Evolutionary conservation across 345 rosid species (phyloP), one percentile per base, ranked within the genome.

Genomic region (Citrus trifoliata): DNA sequence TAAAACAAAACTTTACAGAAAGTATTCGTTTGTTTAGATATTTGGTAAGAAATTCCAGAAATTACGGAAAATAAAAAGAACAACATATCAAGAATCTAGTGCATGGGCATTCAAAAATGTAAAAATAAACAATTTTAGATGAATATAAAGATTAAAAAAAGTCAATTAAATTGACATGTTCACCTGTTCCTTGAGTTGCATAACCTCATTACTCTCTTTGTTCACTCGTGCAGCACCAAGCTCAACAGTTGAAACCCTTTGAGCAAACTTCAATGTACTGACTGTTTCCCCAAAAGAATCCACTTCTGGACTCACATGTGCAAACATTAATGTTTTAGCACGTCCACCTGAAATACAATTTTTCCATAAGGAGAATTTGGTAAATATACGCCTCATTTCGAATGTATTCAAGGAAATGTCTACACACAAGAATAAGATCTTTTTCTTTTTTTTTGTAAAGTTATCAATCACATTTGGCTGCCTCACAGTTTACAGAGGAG

Each of bases 311-410:
- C 95, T 94, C 78, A 92, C 81, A 84, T 96, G 98, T 75, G 97
- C 97, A 87, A 96, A 90, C 98, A 94, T 96, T 76, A 94, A 79
- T 19, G 97, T 94, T 78, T 96, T 94, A 1, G 97, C 97, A 80
- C 86, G 90, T 27, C 99, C 97, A 72, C 98, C 97, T 94, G 84
- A 69, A 80, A 35, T n/a, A n/a, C 1, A 62, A 32, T 55, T 22
- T 58, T 71, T 72, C 66, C 65, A 67, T 9, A 22, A 53, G 35
- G 25, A 48, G 58, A 51, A 28, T 6, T 2, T 62, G 35, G 53
- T 65, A 10, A 70, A 37, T 1, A 59, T 22, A 25, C 28, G 56
- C 58, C 2, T 33, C 24, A 27, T 22, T 69, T 27, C 38, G 55
- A 24, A 48, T 46, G 62, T 46, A 40, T 62, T 40, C 27, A 48